Evolutionary conservation across 2,329 filamentous ascomycete genomes (phyloP), one percentile per base, ranked within the genome.

Genomic region (Dothistroma septosporum): DNA sequence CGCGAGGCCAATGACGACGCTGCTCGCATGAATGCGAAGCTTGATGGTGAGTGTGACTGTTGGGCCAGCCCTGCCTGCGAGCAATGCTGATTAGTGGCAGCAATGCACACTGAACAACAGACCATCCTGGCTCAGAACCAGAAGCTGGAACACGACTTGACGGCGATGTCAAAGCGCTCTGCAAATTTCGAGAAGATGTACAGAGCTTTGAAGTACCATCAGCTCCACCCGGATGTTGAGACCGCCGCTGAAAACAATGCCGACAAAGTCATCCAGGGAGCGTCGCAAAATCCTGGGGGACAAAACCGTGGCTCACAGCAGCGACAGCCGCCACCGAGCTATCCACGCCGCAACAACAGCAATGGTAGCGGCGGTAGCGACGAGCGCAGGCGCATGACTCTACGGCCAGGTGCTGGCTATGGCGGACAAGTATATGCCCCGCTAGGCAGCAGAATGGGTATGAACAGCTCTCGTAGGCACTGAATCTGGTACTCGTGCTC

Each of bases 1-100:
- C 84, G 86, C 63, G 87, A 93, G 62, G 89, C 90, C 8, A 92
- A 93, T 69, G 74, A 83, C 0, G 86, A 93, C 69, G 88, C 93
- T 58, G 80, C 83, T 24, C 81, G 75, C 46, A 76, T 94, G 14
- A 85, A 88, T 56, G 82, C 84, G 32, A 88, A 85, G 69, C 72
- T 92, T 28, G 77, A 83, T 59, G 79, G 89, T 89, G 64, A 59
- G 80, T 67, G 3, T 21, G 9, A 24, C 16, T 4, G 3, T 7
- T 28, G 57, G 21, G 1, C 16, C 31, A 9, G 31, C 24, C n/a
- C 12, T 49, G 47, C 21, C 2, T 16, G 1, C 1, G 5, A 4
- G 14, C 2, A 10, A n/a, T 5, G 16, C 56, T 59, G 32, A 63
- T 16, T 2, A 11, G 35, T 12, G 5, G n/a, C 52, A 66, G 64